These are phyloP conservation scores for Helenozyma baotianmanensis DNA, from an alignment of 805 yeast species.

Conservation along the genomic window DNA sequence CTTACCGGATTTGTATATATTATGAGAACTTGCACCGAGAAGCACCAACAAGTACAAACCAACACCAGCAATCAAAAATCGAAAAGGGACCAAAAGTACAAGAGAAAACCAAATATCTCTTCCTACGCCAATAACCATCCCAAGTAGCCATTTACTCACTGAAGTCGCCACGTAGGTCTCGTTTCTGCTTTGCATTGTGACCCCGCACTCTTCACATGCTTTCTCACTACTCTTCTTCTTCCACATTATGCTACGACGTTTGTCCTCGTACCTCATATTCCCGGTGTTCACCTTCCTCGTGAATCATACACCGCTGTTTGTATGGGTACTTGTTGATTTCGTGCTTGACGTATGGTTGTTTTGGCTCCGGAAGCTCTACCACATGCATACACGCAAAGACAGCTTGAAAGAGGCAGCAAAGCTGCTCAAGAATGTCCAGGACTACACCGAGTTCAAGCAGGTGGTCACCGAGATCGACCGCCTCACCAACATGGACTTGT, in stretches of 20 bases:
- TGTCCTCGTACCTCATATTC: conserved; percentile 8
- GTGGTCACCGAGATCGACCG: conserved; percentile 48
- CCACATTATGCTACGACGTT: conserved; percentile 10
- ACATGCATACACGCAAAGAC: conserved; percentile 34
- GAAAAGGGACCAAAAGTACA: too few species aligned
- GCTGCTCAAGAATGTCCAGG: conserved; percentile 46
- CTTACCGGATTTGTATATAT: too few species aligned
- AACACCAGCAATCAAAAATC: too few species aligned
- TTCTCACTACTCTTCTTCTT: too few species aligned
- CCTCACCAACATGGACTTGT: conserved; percentile 39
- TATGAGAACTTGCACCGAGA: too few species aligned
- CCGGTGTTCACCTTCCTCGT: conserved; percentile 23
- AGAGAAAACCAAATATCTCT: too few species aligned
- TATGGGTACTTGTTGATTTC: conserved; percentile 42
- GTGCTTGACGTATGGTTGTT: conserved; percentile 42
- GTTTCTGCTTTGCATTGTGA: too few species aligned
- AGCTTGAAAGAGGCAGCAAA: conserved; percentile 46
- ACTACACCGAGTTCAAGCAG: conserved; percentile 68
- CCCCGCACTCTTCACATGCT: too few species aligned
- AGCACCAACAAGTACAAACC: too few species aligned
- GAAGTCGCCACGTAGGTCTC: too few species aligned
- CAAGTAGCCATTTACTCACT: too few species aligned
- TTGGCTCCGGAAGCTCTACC: conserved; percentile 40
- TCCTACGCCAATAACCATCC: too few species aligned
- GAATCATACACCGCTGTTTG: conserved; percentile 34